Conservation (phyloP, 345 rosid species). For the Cardamine chenopodiifolia region DNA sequence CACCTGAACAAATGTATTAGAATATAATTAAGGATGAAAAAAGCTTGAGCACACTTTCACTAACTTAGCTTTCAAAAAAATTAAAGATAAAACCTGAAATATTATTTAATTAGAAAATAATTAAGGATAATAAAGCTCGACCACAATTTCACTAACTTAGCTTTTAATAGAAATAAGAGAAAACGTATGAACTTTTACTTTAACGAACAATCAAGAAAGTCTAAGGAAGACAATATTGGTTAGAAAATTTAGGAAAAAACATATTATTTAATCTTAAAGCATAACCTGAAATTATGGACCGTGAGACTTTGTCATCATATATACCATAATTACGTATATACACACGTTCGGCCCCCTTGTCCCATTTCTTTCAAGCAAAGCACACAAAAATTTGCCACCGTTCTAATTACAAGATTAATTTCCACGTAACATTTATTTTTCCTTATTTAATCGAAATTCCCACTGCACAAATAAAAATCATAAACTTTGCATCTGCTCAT, state of each 20-base stretch:
- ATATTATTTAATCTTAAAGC: constrained; percentile 27
- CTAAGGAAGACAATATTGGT: background rate
- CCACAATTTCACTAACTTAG: constrained; percentile 44
- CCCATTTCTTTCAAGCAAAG: constrained; percentile 42
- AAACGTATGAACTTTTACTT: constrained; percentile 28
- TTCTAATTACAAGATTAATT: constrained; percentile 23
- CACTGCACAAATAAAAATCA: background rate
- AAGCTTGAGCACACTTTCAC: constrained; percentile 44
- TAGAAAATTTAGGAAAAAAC: background rate
- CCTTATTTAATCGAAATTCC: background rate
- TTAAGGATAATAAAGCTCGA: constrained; percentile 32
- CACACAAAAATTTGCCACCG: constrained; percentile 12
- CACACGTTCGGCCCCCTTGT: constrained; percentile 47
- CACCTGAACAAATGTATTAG: constrained; percentile 30
- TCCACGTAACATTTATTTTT: constrained; percentile 20
- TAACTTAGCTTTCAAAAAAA: constrained; percentile 42
- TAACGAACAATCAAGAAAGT: constrained; percentile 31
- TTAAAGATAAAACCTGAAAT: constrained; percentile 2
- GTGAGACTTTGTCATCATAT: constrained; percentile 43
- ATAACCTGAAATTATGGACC: constrained; percentile 46
- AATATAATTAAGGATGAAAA: constrained; percentile 9
- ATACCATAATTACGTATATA: constrained; percentile 44
- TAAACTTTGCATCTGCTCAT: background rate
- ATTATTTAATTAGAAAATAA: background rate
- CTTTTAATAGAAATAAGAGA: constrained; percentile 31